Evolutionary conservation across 1,139 yeast genomes (phyloP), one percentile per base, ranked within the genome.

Genomic region (Yamadazyma dendronema): DNA sequence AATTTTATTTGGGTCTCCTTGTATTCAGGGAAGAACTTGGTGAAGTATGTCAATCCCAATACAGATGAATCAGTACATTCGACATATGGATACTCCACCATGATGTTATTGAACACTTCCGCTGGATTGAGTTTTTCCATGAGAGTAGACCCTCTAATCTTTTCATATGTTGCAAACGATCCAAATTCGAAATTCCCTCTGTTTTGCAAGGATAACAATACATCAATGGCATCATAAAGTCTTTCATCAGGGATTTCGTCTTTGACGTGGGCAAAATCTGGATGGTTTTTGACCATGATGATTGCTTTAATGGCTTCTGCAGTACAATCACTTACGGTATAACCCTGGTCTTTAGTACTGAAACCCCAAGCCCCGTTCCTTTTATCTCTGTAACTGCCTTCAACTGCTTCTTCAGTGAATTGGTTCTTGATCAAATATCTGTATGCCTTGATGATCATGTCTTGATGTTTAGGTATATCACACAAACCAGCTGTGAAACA

Each of bases 51-150:
- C 42, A 94, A 67, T 0, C 98, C 98, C 33, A 92, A 66, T 2
- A 92, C 95, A 2, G 92, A 82, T 1, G 97, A 89, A 59, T 94
- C 98, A 0, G 98, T 89, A 59, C 99, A 94, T 59, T 94, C 99
- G 23, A 92, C 97, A 54, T 94, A 94, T 0, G 98, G 97, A 57
- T 87, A 92, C 57, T 94, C 99, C 11, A 92, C 95, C 99, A 94
- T 94, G 43, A 94, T 94, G 50, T 92, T 89, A 43, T 95, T 96
- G 63, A 94, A 94, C 0, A 94, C 98, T 57, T 94, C 98, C 0
- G 98, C 98, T 0, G 98, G 98, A 51, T 92, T 92, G 45, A 94
- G 66, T 34, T 64, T 54, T 56, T 94, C 94, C 44, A 94, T 58
- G 32, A 79, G 49, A n/a, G 88, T 78, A 0, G 96, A 79, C 0